Evolutionary conservation across 2,329 filamentous ascomycete species (phyloP), one percentile per base, ranked within the genome.

Genomic region (Calonectria crousiana): DNA sequence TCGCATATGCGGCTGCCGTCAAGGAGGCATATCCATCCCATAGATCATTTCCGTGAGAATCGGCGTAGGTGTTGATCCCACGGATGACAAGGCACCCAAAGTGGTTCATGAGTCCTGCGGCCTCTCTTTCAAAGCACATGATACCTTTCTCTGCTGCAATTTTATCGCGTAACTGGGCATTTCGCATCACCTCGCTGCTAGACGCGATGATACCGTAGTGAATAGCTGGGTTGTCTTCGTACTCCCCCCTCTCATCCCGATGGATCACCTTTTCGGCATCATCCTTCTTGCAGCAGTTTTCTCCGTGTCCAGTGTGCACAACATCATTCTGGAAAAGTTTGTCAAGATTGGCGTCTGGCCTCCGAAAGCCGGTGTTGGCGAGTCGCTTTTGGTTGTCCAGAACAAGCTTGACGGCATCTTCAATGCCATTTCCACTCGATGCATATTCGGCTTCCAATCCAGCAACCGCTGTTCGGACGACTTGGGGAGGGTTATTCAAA

Each of bases 21-120:
- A 76, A 77, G 0, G 85, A 83, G 0, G 85, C 84, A 67, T 85
- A 85, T 0, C 34, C 26, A 28, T 85, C 82, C 85, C 84, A 86
- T 3, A 26, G 6, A 0, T 75, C n/a, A 6, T 74, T 75, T 38
- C 71, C 75, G 70, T 86, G 84, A 0, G 78, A 80, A 67, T 87
- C 85, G 4, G 83, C 77, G 64, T 86, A 86, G 49, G 85, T 82
- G 34, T 81, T 86, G 0, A 86, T 83, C 0, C 84, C 85, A 2
- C 84, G 78, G 18, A 87, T 82, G 0, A 83, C 77, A 0, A 86
- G 38, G 23, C 82, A 86, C 0, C 81, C 81, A 3, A 84, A 77
- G 0, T 74, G 71, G 9, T 77, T 72, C 71, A 74, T 77, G 1
- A 83, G 32, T 0, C 81, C 82, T 0, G 80, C 80, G 0, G 78